Percentiles rank a stretch among this genome's conserved stretches.
Conservation (phyloP, 1,284 basidiomycete genomes). For the Irpex sp. region DNA sequence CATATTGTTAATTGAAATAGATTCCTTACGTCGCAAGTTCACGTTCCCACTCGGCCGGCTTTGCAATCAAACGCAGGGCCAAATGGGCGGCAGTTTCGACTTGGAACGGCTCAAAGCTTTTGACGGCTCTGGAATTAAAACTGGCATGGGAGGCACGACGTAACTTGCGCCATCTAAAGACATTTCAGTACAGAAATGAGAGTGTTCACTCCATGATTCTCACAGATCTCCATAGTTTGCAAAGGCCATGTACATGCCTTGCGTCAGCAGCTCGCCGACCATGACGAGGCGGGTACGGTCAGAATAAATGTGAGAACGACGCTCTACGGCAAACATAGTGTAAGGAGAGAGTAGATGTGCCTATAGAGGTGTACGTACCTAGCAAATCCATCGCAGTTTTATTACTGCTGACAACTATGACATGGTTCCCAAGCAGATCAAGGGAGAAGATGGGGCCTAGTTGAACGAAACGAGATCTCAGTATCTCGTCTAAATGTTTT, state of each 20-base stretch:
- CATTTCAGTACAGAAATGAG: background rate
- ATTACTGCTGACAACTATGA: conserved; percentile 55
- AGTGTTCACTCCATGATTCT: background rate
- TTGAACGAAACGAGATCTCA: background rate
- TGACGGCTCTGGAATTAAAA: background rate
- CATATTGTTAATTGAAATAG: too few relatives aligned
- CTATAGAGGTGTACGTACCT: conserved; percentile 42
- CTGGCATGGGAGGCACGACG: background rate
- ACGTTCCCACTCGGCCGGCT: background rate
- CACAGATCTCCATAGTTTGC: background rate
- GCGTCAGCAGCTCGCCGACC: conserved; percentile 40
- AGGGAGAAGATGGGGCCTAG: conserved; percentile 56
- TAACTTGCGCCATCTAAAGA: background rate
- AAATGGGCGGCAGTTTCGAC: background rate
- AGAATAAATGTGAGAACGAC: conserved; percentile 53
- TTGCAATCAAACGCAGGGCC: background rate
- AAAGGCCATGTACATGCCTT: background rate
- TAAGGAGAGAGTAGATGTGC: conserved; percentile 29
- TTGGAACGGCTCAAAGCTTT: background rate
- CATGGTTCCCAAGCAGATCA: conserved; percentile 50
- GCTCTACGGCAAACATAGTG: background rate
- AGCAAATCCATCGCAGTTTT: conserved; percentile 52
- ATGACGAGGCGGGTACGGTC: conserved; percentile 63
- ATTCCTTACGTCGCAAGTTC: background rate
- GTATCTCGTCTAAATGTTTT: background rate